Percentiles rank a stretch among this genome's conserved stretches.
These are phyloP conservation scores for Sugiyamaella floridensis DNA, from an alignment of 805 yeast species.

Conservation along the genomic window DNA sequence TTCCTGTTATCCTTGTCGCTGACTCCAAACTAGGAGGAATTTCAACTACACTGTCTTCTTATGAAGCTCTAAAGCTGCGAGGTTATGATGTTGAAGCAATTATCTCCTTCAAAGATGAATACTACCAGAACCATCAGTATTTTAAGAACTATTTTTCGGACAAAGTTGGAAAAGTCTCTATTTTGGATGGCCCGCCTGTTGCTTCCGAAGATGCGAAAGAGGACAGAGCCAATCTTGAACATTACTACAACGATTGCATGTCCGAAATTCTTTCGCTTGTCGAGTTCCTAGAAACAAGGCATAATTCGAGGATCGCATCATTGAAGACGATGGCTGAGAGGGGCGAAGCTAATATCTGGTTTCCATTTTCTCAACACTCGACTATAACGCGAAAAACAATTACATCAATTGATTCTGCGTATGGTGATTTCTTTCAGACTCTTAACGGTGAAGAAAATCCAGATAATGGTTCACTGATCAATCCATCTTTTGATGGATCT, in stretches of 20 bases:
- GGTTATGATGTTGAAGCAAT: conserved; percentile 19
- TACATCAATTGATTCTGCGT: conserved; percentile 23
- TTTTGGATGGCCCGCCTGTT: conserved; percentile 14
- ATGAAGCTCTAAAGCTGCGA: conserved; percentile 17
- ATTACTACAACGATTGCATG: conserved; percentile 11
- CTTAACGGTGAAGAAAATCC: not conserved
- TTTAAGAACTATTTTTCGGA: conserved; percentile 13
- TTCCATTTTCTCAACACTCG: conserved; percentile 24
- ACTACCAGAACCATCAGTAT: conserved; percentile 13
- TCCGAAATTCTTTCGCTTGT: conserved; percentile 1
- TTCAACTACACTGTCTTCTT: conserved; percentile 19
- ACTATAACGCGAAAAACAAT: conserved; percentile 15
- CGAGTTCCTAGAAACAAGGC: conserved; percentile 7
- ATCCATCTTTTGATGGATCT: conserved; percentile 20
- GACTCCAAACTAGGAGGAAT: conserved; percentile 21
- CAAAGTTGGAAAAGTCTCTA: conserved; percentile 6
- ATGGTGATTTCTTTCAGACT: conserved; percentile 19
- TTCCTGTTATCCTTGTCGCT: conserved; percentile 19
- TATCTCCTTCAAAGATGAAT: conserved; percentile 13
- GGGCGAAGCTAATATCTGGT: conserved; percentile 19
- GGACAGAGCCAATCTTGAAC: conserved; percentile 12
- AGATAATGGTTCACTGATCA: conserved; percentile 3
- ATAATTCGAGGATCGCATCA: conserved; percentile 5
- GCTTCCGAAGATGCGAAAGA: not conserved
- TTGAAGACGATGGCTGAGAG: conserved; percentile 12